Conservation (phyloP, 805 yeast genomes). For the Torulaspora maleeae region DNA sequence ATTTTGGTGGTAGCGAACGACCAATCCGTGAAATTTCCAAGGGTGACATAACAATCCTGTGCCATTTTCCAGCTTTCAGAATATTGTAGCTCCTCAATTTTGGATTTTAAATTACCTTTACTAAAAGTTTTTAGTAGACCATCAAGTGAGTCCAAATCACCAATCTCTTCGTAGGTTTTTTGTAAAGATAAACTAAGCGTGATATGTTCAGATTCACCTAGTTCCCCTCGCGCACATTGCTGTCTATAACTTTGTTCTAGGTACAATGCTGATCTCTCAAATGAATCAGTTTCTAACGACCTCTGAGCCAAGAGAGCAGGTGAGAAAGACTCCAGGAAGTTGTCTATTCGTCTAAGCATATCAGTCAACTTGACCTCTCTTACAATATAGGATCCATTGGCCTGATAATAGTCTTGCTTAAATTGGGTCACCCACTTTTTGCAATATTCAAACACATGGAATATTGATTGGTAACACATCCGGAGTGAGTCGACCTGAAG, state of each 20-base stretch:
- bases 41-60: constrained; percentile 72
- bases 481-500: constrained; percentile 57
- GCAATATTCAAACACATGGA: constrained; percentile 76
- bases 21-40: constrained; percentile 43
- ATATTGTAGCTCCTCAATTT: constrained; percentile 74
- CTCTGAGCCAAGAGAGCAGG: constrained; percentile 67
- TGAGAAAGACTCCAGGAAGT: constrained; percentile 54
- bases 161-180: constrained; percentile 76
- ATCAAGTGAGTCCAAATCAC: constrained; percentile 84
- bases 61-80: constrained; percentile 85
- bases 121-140: constrained; percentile 77
- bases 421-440: constrained; percentile 62
- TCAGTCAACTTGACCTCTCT: constrained; percentile 21
- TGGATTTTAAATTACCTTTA: constrained; percentile 63
- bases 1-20: constrained; percentile 47
- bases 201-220: constrained; percentile 9
- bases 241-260: constrained; percentile 68
- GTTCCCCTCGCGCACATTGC: constrained; percentile 14
- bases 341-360: constrained; percentile 38
- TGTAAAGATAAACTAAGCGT: constrained; percentile 46
- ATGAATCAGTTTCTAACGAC: constrained; percentile 78
- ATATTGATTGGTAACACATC: constrained; percentile 65
- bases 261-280: constrained; percentile 81
- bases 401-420: constrained; percentile 34
- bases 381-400: constrained; percentile 28